A percentile compares a stretch with the other conserved stretches of the same genome.
Evolutionary conservation across 768 basidiomycete genomes (phyloP).

Genomic region (Wakefieldia striispora): DNA sequence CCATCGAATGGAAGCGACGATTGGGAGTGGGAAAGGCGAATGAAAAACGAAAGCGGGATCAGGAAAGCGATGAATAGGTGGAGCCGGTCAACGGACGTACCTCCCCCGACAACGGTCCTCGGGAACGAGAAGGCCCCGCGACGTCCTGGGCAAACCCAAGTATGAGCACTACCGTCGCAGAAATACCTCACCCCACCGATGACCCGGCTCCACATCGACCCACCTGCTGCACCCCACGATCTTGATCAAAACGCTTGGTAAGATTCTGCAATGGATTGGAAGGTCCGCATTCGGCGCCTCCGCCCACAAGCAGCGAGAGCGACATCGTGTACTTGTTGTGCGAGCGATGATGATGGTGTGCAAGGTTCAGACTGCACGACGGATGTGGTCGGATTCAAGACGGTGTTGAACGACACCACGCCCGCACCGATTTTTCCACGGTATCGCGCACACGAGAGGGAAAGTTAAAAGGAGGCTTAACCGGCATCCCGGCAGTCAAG

Average conservation of each 20-base stretch:
- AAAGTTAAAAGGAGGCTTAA: not conserved
- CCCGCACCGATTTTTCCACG: not conserved
- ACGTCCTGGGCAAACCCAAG: constrained; percentile 52
- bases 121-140: constrained; percentile 50
- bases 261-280: constrained; percentile 79
- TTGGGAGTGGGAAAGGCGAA: not conserved
- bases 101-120: constrained; percentile 49
- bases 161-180: constrained; percentile 2
- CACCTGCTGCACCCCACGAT: constrained; percentile 80
- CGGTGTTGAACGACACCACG: not conserved
- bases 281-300: constrained; percentile 77
- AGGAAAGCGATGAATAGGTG: not conserved
- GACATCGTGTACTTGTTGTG: constrained; percentile 50
- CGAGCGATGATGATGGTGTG: not conserved
- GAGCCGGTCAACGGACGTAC: constrained; percentile 37
- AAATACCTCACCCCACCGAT: not conserved
- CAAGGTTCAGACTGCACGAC: not conserved
- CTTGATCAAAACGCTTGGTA: constrained; percentile 74
- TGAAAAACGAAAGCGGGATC: not conserved
- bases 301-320: constrained; percentile 70
- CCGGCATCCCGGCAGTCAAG: constrained; percentile 1
- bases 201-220: constrained; percentile 9
- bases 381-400: not conserved
- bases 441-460: constrained; percentile 1
- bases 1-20: constrained; percentile 5